These are phyloP conservation scores for Vaccinium vitisidaea DNA, from an alignment of 148 eudicot genomes.

Conservation along the genomic window DNA sequence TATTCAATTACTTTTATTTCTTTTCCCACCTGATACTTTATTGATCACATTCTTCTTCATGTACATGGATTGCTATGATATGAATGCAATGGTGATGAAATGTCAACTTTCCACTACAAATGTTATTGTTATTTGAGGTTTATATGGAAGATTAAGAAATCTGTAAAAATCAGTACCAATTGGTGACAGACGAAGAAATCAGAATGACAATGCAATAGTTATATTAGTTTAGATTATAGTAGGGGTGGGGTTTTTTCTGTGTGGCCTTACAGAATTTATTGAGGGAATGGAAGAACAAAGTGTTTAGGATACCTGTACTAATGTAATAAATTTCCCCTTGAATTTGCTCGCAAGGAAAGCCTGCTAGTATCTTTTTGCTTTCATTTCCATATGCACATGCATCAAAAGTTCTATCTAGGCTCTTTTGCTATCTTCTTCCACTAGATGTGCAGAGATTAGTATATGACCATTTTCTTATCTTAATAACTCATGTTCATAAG, in stretches of 20 bases:
- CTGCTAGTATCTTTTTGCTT: neutral
- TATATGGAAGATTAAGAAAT: neutral
- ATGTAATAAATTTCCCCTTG: neutral
- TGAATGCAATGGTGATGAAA: neutral
- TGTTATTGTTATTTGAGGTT: neutral
- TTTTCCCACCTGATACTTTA: neutral
- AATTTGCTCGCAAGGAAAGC: neutral
- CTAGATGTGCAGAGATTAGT: neutral
- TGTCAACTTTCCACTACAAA: neutral
- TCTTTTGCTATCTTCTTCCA: neutral
- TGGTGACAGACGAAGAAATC: neutral
- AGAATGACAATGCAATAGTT: neutral
- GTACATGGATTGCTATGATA: neutral
- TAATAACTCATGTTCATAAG: neutral
- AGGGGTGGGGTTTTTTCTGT: neutral
- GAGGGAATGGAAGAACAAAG: neutral
- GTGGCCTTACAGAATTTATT: neutral
- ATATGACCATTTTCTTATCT: neutral
- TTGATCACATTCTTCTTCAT: slow-evolving; percentile 5
- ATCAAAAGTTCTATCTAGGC: neutral
- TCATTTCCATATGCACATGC: neutral
- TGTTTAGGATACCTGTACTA: neutral
- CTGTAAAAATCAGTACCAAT: neutral
- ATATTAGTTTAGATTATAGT: neutral
- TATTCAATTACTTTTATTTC: slow-evolving; percentile 21